Evolutionary conservation across 129 eudicot species (phyloP).

Genomic region (sunflower (Helianthus annuus)): HanXRQr2.0-SUNRISE NC_035449.2:4955685-4956184

Average conservation of each 20-base stretch:
- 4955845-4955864: conserved; percentile 30
- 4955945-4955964: conserved; percentile 13
- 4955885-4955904: conserved; percentile 13
- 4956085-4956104: not conserved
- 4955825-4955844: conserved; percentile 2
- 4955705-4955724: too few species aligned
- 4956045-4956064: too few species aligned
- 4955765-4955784: too few species aligned
- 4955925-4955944: conserved; percentile 33
- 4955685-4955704: too few species aligned
- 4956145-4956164: conserved; percentile 16
- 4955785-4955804: too few species aligned
- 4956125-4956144: not conserved
- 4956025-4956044: too few species aligned
- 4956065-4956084: not conserved
- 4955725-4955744: too few species aligned
- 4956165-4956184: not conserved
- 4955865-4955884: conserved; percentile 31
- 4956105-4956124: conserved; percentile 17
- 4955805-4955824: not conserved
- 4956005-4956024: not conserved
- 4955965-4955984: not conserved
- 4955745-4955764: too few species aligned
- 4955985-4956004: not conserved
- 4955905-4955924: not conserved